Evolutionary conservation across 805 yeast genomes (phyloP), one percentile per base, ranked within the genome.

Genomic region (Groenewaldozyma tartarivorans): DNA sequence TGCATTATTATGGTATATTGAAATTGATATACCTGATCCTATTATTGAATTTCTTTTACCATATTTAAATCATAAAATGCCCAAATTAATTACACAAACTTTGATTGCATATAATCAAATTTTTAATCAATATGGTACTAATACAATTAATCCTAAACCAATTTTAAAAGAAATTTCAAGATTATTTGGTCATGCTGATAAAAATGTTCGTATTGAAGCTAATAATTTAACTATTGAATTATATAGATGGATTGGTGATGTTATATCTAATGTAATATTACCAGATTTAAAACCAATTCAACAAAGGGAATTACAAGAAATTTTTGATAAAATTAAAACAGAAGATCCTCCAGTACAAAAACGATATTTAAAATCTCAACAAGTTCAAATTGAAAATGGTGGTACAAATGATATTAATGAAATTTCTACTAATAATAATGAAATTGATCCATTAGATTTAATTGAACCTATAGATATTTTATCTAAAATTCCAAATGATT

Each of bases 261-360:
- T 75, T 0, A 62, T 85, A 32, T 77, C 77, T 39, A 67, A 69
- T 13, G 56, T 78, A 0, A 61, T 86, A 31, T 73, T 85, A 41
- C 73, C 80, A 2, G 77, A 76, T 20, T 69, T 92, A 61, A 92
- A 90, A 57, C 95, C 96, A 0, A 85, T 87, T 17, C 97, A 90
- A 59, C 90, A 85, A 60, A 82, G 80, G 48, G 97, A 88, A 55
- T 68, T 90, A 43, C 67, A 75, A 4, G 74, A 75, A 27, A 77
- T 75, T 20, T 85, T 90, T 57, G 81, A 70, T 33, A 70, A 68
- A 30, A 69, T 71, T 5, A 61, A 62, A 38, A 63, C 53, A 34
- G 13, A 13, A 7, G 49, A 50, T 3, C 49, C 38, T 5, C 46
- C 47, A 9, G 41, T 47, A 6, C 56, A 55, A 11, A 90, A 81